Evolutionary conservation across 208 protist genomes (phyloP).

Genomic region (Acanthamoeba royreba): DNA sequence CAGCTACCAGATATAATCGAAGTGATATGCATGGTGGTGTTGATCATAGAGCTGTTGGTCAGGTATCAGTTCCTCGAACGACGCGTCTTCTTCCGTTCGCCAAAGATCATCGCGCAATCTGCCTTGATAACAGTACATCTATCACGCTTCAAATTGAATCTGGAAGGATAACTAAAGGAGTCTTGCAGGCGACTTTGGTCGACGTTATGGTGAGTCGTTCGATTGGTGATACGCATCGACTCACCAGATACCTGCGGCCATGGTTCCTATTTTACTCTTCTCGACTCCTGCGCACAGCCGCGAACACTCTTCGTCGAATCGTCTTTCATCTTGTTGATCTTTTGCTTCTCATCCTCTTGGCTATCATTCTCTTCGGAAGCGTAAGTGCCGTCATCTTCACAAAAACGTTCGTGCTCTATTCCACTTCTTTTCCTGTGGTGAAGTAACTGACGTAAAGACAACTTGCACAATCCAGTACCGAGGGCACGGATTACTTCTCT

Average conservation of each 20-base stretch:
- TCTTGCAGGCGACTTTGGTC: background rate
- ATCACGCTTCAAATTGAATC: too few relatives aligned
- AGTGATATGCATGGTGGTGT: background rate
- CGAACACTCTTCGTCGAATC: background rate
- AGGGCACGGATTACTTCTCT: background rate
- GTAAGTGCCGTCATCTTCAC: background rate
- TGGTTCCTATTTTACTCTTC: conserved; percentile 5
- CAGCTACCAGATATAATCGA: background rate
- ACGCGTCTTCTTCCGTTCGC: background rate
- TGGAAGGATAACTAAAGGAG: too few relatives aligned
- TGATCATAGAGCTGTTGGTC: background rate
- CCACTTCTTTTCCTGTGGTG: background rate
- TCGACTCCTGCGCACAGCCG: background rate
- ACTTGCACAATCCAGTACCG: background rate
- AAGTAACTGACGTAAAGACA: background rate
- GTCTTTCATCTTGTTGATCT: background rate
- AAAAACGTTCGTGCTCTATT: background rate
- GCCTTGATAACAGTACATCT: background rate
- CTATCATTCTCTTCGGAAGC: background rate
- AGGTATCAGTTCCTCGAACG: background rate
- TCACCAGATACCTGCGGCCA: background rate
- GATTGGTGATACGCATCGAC: background rate
- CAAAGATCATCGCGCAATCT: background rate
- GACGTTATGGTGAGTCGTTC: background rate
- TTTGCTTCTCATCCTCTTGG: background rate